These are phyloP conservation scores for Lathyrus tuberosus DNA, from an alignment of 306 rosid species.

Conservation along the genomic window DNA sequence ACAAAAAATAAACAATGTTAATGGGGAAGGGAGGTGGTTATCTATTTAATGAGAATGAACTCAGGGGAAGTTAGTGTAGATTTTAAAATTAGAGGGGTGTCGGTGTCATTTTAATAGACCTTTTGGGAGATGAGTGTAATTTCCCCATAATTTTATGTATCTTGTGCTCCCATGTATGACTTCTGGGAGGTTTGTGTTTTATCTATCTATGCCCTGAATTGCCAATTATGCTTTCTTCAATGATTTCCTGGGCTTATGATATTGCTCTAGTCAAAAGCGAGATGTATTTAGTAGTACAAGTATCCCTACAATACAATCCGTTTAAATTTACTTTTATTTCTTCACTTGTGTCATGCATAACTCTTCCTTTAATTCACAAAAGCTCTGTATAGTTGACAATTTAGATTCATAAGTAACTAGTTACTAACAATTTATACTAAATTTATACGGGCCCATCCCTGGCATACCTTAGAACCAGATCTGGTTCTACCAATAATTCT, in stretches of 20 bases:
- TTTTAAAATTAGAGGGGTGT: too few relatives aligned
- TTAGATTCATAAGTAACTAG: constrained; percentile 14
- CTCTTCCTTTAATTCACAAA: constrained; percentile 10
- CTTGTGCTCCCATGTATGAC: constrained; percentile 7
- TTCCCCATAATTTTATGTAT: background rate
- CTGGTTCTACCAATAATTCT: constrained; percentile 26
- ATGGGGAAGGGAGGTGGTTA: too few relatives aligned
- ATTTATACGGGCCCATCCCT: constrained; percentile 22
- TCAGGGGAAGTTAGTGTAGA: too few relatives aligned
- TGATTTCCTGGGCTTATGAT: constrained; percentile 19
- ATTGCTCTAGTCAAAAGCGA: constrained; percentile 26
- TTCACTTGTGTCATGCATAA: background rate
- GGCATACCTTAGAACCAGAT: constrained; percentile 32
- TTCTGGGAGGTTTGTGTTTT: constrained; percentile 21
- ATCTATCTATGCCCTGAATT: constrained; percentile 23
- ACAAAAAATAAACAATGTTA: too few relatives aligned
- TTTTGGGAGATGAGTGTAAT: too few relatives aligned
- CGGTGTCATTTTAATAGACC: too few relatives aligned
- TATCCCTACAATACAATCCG: background rate
- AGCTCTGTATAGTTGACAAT: constrained; percentile 2
- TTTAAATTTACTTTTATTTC: constrained; percentile 13
- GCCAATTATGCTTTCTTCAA: constrained; percentile 27
- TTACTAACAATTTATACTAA: constrained; percentile 18
- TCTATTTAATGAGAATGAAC: too few relatives aligned
- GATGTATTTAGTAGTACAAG: background rate